Percentiles rank a stretch among this genome's conserved stretches.
phyloP scores from a whole-genome alignment of 2,329 filamentous ascomycete species.

The Hypoxylon sp. region DNA sequence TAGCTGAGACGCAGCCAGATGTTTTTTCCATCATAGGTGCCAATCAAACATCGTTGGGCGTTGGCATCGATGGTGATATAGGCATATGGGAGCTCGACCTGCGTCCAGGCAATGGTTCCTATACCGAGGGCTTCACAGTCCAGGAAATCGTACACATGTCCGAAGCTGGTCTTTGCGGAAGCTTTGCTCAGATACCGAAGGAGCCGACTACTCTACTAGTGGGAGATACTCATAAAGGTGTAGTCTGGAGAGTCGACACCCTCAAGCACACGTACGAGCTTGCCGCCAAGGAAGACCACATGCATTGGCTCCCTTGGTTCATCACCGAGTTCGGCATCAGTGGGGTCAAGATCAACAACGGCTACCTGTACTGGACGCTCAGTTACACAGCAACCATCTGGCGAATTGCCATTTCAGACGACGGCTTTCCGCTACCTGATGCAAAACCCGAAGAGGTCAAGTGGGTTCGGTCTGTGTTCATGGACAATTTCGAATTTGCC shows the following conservation, averaged over 20 bases:
- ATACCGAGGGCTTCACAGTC: slow-evolving; percentile 13
- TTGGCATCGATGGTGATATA: slow-evolving; percentile 8
- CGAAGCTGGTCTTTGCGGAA: slow-evolving; percentile 15
- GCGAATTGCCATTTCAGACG: slow-evolving; percentile 11
- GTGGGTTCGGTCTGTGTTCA: slow-evolving; percentile 14
- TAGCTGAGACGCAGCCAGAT: slow-evolving; percentile 4
- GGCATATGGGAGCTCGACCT: slow-evolving; percentile 11
- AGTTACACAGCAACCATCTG: slow-evolving; percentile 15
- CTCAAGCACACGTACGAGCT: slow-evolving; percentile 4
- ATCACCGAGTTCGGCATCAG: slow-evolving; percentile 16
- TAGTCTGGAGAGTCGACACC: slow-evolving; percentile 11
- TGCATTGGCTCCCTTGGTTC: slow-evolving; percentile 13
- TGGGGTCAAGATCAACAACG: slow-evolving; percentile 10
- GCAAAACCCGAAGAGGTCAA: slow-evolving; percentile 13
- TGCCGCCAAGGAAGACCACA: slow-evolving; percentile 11
- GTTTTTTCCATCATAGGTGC: slow-evolving; percentile 12
- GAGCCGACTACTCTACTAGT: slow-evolving; percentile 4
- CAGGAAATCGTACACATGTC: slow-evolving; percentile 10
- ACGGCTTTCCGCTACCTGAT: slow-evolving; percentile 5
- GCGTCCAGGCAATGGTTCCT: slow-evolving; percentile 12
- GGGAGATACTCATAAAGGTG: slow-evolving; percentile 9
- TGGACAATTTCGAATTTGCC: slow-evolving; percentile 13
- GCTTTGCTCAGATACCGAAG: background rate
- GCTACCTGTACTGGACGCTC: slow-evolving; percentile 13
- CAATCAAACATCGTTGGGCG: slow-evolving; percentile 8